Conservation (phyloP, 2,329 filamentous ascomycete species). For the Waltergamsia citrina region DNA sequence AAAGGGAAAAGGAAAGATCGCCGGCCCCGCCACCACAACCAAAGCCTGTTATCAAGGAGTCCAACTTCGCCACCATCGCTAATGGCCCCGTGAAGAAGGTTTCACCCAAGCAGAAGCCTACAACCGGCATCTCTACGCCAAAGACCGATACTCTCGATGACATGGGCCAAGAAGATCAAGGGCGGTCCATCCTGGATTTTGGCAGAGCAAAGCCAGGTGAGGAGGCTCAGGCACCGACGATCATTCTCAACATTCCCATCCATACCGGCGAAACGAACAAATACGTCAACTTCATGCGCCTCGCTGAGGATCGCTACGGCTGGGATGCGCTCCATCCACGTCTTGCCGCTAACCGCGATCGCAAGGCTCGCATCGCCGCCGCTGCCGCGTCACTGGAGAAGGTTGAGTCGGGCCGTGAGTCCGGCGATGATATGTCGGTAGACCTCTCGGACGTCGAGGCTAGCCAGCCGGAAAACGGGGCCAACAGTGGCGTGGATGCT, state of each 20-base stretch:
- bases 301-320: conserved; percentile 90
- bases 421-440: conserved; percentile 75
- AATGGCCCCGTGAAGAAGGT: conserved; percentile 33
- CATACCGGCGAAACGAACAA: conserved; percentile 70
- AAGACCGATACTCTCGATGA: conserved; percentile 41
- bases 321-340: conserved; percentile 91
- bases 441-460: conserved; percentile 67
- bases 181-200: conserved; percentile 52
- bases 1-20: conserved; percentile 24
- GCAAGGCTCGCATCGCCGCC: conserved; percentile 78
- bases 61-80: conserved; percentile 30
- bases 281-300: conserved; percentile 88
- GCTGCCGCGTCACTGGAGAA: conserved; percentile 80
- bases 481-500: conserved; percentile 49
- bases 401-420: conserved; percentile 57
- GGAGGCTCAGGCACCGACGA: conserved; percentile 58
- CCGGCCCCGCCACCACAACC: conserved; percentile 20
- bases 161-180: conserved; percentile 25
- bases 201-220: conserved; percentile 49
- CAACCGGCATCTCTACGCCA: conserved; percentile 31
- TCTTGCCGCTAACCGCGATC: conserved; percentile 78
- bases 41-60: conserved; percentile 23
- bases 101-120: conserved; percentile 36
- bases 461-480: conserved; percentile 80
- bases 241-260: conserved; percentile 75